Evolutionary conservation across 192 early-diverging fungal genomes (phyloP).

Genomic region (Backusella morwellensis): DNA sequence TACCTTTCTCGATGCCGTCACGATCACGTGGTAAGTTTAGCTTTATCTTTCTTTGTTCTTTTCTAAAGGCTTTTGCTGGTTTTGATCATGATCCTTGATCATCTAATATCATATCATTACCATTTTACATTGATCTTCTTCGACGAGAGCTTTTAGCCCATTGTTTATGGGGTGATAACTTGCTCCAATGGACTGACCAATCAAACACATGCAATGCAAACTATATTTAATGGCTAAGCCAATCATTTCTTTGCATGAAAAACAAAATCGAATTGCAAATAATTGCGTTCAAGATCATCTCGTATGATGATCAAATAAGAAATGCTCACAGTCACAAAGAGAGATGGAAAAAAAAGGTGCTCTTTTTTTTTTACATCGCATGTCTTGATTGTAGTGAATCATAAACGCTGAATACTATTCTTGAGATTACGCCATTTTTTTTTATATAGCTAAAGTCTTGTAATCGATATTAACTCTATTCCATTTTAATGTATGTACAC

Average conservation of each 20-base stretch:
- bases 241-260: slow-evolving; percentile 1
- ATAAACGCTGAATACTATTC: no score
- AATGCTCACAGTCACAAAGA: no score
- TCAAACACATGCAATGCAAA: not conserved
- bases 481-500: no score
- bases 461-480: no score
- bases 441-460: no score
- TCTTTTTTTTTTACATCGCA: not conserved
- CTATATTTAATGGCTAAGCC: not conserved
- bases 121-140: not conserved
- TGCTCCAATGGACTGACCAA: not conserved
- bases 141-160: no score
- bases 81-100: not conserved
- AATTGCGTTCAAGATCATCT: not conserved
- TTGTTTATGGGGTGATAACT: not conserved
- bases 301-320: not conserved
- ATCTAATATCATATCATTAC: not conserved
- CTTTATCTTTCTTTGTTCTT: no score
- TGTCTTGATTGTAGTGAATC: no score
- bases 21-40: not conserved
- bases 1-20: not conserved
- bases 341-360: no score
- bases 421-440: no score
- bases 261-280: not conserved
- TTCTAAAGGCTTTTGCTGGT: not conserved